Base-by-base conservation (phyloP, 1,139 yeast genomes). In the Geotrichum aggregatum region DNA sequence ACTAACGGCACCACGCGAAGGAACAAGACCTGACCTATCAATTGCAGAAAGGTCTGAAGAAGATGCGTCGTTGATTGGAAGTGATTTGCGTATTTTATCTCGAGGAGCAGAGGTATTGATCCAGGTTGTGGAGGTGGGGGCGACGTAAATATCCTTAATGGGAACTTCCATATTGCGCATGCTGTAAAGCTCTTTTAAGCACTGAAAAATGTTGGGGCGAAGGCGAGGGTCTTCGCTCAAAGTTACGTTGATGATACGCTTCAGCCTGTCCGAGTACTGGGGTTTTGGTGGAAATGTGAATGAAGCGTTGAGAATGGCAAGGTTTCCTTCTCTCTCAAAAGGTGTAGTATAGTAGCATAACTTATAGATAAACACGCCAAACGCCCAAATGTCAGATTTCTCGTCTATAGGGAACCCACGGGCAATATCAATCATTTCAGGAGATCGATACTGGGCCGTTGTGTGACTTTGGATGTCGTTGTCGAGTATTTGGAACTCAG, bases 381-480 rank as follows among this genome's bases (percentile, higher is more conserved):
- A 72, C 0, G 99, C 99, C 99, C 99, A 92, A 34, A 92, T 83
- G 69, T 92, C 99, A 57, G 91, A 81, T 67, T 92, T 92, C 65
- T 92, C 98, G 69, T 91, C 95, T 56, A 92, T 86, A 2, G 98
- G 95, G 56, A 84, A 77, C 4, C 94, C 87, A 57, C 85, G 77
- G 58, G 85, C 80, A 43, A 92, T 75, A 69, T 92, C 98, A 52
- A 94, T 78, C 98, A 92, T 92, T 68, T 92, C 98, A 0, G 98
- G 98, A 1, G 96, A 78, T 60, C 98, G 76, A 68, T 92, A 92
- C 67, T 92, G 98, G n/a, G 97, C 96, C 1, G 99, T 92, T 0
- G 99, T 92, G 67, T 92, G 94, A 58, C 84, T 83, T 74, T 87
- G 81, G 54, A 92, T 80, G 64, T 92, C 97, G 59, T 87, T 87